These are phyloP conservation scores for Xylaria cubensis DNA, from an alignment of 495 filamentous ascomycete species.

Conservation along the genomic window DNA sequence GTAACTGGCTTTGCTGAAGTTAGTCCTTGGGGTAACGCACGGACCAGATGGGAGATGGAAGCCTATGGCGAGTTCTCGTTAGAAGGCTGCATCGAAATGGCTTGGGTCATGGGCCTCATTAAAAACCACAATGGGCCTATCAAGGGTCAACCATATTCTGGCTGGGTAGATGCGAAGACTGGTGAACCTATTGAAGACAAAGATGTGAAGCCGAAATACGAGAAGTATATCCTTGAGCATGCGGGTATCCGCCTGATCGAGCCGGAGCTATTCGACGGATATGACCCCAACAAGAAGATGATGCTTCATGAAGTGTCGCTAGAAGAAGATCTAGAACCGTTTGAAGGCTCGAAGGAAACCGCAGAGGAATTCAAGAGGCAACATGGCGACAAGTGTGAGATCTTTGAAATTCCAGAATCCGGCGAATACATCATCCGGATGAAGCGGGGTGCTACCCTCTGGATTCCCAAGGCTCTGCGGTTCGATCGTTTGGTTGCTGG, in stretches of 20 bases:
- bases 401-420: conserved; percentile 93
- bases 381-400: conserved; percentile 96
- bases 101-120: conserved; percentile 99
- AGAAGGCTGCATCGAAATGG: conserved; percentile 98
- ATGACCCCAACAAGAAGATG: conserved; percentile 98
- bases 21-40: conserved; percentile 96
- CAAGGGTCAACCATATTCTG: conserved; percentile 95
- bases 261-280: conserved; percentile 94
- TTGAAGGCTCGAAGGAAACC: conserved; percentile 96
- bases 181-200: conserved; percentile 97
- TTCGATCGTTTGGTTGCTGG: conserved; percentile 98
- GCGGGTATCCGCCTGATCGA: conserved; percentile 97
- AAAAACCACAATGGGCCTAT: conserved; percentile 98
- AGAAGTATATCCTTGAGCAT: conserved; percentile 95
- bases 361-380: conserved; percentile 96
- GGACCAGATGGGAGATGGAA: conserved; percentile 99
- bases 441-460: conserved; percentile 90
- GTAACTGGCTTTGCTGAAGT: conserved; percentile 97
- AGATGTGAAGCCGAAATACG: conserved; percentile 95
- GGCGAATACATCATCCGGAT: conserved; percentile 94
- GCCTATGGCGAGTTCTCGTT: conserved; percentile 95
- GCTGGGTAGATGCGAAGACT: conserved; percentile 95
- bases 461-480: conserved; percentile 94
- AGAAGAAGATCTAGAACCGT: conserved; percentile 93
- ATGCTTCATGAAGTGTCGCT: conserved; percentile 97